Evolutionary conservation across 2,329 filamentous ascomycete genomes (phyloP).

Genomic region (Zymoseptoria crescenta): DNA sequence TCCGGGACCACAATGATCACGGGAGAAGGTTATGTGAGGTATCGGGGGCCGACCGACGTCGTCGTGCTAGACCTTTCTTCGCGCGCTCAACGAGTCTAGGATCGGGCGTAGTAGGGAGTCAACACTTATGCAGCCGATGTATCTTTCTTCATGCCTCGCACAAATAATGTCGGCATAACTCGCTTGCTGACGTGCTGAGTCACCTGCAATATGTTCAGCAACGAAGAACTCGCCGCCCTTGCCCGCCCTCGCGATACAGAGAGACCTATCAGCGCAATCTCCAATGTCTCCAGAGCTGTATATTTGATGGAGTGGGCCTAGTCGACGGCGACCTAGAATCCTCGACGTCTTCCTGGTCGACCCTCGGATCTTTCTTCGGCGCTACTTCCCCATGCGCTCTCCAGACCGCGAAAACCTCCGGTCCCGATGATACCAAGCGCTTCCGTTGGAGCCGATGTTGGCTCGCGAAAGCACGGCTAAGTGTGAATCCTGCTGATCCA

Average conservation of each 20-base stretch:
- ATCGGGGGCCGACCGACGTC: too few species aligned
- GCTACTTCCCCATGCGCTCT: background rate
- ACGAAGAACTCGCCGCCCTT: too few species aligned
- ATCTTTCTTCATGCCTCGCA: background rate
- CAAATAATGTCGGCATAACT: background rate
- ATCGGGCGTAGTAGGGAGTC: background rate
- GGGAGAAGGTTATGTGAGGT: background rate
- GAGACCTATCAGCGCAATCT: background rate
- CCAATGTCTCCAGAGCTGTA: background rate
- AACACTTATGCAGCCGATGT: background rate
- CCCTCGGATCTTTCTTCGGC: constrained; percentile 1
- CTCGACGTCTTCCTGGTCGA: background rate
- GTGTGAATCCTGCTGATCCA: background rate
- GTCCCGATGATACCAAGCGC: background rate
- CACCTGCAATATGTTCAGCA: background rate
- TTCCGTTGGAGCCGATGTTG: background rate
- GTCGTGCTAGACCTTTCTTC: background rate
- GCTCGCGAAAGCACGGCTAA: background rate
- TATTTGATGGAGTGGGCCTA: background rate
- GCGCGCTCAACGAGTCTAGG: too few species aligned
- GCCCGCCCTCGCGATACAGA: too few species aligned
- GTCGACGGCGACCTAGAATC: background rate
- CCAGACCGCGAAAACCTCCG: background rate
- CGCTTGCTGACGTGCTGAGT: background rate
- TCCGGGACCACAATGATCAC: background rate